These are phyloP conservation scores for Gonium pectorale DNA, from an alignment of 139 green algal species.

Conservation along the genomic window DNA sequence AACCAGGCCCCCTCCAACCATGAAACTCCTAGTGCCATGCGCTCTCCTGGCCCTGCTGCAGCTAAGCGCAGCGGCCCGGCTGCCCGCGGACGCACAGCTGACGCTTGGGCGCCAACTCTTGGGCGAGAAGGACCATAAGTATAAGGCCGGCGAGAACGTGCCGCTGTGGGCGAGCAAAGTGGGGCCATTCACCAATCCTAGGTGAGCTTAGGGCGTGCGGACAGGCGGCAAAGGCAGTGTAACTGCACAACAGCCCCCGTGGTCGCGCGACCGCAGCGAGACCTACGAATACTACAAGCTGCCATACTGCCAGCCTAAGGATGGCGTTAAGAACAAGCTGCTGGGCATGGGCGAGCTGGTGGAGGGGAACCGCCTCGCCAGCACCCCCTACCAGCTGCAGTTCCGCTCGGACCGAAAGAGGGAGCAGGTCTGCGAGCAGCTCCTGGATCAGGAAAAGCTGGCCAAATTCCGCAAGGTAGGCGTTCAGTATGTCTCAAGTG, in stretches of 20 bases:
- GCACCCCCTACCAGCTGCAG: constrained; percentile 85
- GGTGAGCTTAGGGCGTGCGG: constrained; percentile 49
- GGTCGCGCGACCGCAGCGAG: constrained; percentile 75
- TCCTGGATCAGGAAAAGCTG: constrained; percentile 82
- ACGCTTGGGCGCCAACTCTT: constrained; percentile 31
- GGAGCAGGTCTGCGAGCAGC: constrained; percentile 80
- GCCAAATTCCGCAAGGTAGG: constrained; percentile 81
- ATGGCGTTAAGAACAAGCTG: constrained; percentile 87
- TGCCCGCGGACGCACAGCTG: background rate
- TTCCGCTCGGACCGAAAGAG: constrained; percentile 87
- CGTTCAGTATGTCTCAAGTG: too few species aligned
- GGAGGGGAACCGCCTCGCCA: constrained; percentile 82
- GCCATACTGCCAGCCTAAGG: constrained; percentile 84
- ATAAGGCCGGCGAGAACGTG: constrained; percentile 61
- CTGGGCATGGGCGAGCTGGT: constrained; percentile 90
- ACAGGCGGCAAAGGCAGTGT: background rate
- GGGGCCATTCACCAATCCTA: constrained; percentile 84
- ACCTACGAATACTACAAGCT: constrained; percentile 95
- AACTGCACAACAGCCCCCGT: constrained; percentile 7
- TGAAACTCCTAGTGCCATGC: constrained; percentile 6
- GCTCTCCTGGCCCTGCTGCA: constrained; percentile 22
- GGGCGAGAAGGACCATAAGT: constrained; percentile 52
- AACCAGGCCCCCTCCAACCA: too few species aligned
- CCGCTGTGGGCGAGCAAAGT: constrained; percentile 86
- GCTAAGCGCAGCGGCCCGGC: constrained; percentile 9